These are phyloP conservation scores for Penicillium psychrosexuale DNA, from an alignment of 2,329 filamentous ascomycete species.

Conservation along the genomic window DNA sequence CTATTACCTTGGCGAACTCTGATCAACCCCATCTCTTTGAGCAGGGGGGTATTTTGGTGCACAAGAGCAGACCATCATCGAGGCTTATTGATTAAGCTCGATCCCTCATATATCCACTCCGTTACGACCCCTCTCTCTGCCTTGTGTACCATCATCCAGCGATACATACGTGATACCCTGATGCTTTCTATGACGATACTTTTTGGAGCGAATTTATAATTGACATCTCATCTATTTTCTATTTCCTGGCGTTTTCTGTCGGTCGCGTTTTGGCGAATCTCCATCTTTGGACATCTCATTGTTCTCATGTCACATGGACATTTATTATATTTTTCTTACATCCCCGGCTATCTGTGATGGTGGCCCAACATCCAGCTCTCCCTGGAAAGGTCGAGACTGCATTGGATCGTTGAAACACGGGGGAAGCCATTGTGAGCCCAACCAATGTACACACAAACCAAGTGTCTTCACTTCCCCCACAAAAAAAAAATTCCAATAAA, in stretches of 20 bases:
- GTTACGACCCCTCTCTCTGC: conserved; percentile 5
- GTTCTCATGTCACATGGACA: neutral
- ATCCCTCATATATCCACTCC: neutral
- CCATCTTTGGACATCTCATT: neutral
- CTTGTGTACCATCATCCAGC: conserved; percentile 22
- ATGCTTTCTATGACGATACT: conserved; percentile 15
- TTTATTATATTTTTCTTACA: conserved; percentile 5
- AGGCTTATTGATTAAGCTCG: conserved; percentile 43
- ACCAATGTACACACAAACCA: conserved; percentile 11
- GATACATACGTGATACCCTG: conserved; percentile 24
- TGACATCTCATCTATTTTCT: conserved; percentile 1
- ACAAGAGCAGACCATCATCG: conserved; percentile 46
- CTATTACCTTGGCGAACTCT: conserved; percentile 36
- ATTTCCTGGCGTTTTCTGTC: conserved; percentile 24
- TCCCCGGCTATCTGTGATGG: conserved; percentile 8
- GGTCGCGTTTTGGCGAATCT: conserved; percentile 4
- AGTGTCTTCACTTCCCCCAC: neutral
- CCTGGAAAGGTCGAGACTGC: conserved; percentile 20
- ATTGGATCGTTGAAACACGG: conserved; percentile 9
- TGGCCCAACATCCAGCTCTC: conserved; percentile 18
- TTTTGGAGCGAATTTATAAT: conserved; percentile 6
- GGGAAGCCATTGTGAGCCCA: conserved; percentile 13
- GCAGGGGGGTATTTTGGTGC: conserved; percentile 50
- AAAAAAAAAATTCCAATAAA: neutral
- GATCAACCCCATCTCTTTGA: conserved; percentile 47